Base-by-base conservation (phyloP, 2,329 filamentous ascomycete genomes). In the Septoria linicola region DNA sequence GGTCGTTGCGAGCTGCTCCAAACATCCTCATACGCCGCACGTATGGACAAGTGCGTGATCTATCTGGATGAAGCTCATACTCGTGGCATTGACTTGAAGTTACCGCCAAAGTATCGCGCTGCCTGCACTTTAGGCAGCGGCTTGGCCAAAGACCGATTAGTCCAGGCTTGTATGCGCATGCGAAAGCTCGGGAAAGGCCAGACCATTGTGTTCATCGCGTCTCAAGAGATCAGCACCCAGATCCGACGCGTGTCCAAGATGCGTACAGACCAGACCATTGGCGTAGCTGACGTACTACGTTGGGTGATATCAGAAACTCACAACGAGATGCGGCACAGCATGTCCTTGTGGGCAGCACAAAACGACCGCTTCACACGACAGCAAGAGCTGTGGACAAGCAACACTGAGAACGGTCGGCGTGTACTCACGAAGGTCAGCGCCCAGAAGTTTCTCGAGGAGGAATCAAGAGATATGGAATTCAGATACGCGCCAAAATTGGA, bases 151-250 rank as follows among this genome's bases (percentile, higher is more conserved):
- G 87, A 91, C 52, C 72, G 77, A 11, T 64, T 89, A 0, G 80
- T 84, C 0, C 86, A 90, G 76, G 84, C 83, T 0, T 87, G 83
- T 53, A 88, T 87, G 82, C 68, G 86, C 14, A 82, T 89, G 79
- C 68, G 85, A 8, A 80, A 84, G 53, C 73, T 91, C 0, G 86
- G 84, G 0, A 70, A 80, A 2, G 84, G 84, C 0, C 85, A 90
- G 58, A 82, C 80, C 0, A 76, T 89, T 0, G 70, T 79, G 0
- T 88, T 88, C 41, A 80, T 76, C 47, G 68, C 82, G 0, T 76
- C 82, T 0, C 61, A 72, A 1, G 85, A 89, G 50, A 81, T 88
- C 3, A 68, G 78, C 8, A 66, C 62, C 0, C 80, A 79, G 51
- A 82, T 87, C 8, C 53, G 65, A 0, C 57, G 67, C 2, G 16